Evolutionary conservation across 257 asterid genomes (phyloP).

Genomic region (Perilla frutescens): DNA sequence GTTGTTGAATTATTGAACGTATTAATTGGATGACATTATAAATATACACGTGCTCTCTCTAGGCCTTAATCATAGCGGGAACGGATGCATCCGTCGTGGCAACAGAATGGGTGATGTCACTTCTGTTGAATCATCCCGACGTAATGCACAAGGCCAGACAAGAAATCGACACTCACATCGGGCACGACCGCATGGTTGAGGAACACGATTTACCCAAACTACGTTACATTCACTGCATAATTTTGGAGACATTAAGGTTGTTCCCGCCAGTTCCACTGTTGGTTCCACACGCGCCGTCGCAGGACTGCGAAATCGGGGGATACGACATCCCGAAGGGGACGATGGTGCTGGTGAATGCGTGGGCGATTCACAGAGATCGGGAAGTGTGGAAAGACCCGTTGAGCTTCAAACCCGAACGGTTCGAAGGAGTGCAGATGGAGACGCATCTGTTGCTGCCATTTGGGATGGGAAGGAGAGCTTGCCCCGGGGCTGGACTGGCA

Average conservation of each 20-base stretch:
- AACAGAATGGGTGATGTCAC: slow-evolving; percentile 39
- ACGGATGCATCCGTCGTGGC: slow-evolving; percentile 30
- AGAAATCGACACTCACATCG: slow-evolving; percentile 27
- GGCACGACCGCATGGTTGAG: slow-evolving; percentile 29
- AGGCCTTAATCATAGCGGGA: slow-evolving; percentile 31
- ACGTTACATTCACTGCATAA: slow-evolving; percentile 25
- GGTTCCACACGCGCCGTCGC: slow-evolving; percentile 31
- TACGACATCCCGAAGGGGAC: slow-evolving; percentile 33
- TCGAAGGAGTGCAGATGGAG: slow-evolving; percentile 28
- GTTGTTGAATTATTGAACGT: too few relatives aligned
- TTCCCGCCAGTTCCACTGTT: slow-evolving; percentile 30
- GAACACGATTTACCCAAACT: slow-evolving; percentile 35
- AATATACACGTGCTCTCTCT: too few relatives aligned
- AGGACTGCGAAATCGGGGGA: slow-evolving; percentile 32
- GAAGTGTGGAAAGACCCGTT: slow-evolving; percentile 29
- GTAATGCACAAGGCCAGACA: slow-evolving; percentile 23
- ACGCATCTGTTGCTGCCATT: slow-evolving; percentile 35
- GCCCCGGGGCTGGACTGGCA: slow-evolving; percentile 35
- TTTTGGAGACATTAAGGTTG: slow-evolving; percentile 34
- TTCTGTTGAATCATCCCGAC: slow-evolving; percentile 28
- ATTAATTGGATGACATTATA: too few relatives aligned
- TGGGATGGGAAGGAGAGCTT: slow-evolving; percentile 12
- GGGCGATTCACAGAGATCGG: too few relatives aligned
- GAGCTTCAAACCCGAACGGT: slow-evolving; percentile 36
- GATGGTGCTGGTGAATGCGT: slow-evolving; percentile 6